Conservation (phyloP, 345 rosid genomes). For the Eutrema japonicum region DNA sequence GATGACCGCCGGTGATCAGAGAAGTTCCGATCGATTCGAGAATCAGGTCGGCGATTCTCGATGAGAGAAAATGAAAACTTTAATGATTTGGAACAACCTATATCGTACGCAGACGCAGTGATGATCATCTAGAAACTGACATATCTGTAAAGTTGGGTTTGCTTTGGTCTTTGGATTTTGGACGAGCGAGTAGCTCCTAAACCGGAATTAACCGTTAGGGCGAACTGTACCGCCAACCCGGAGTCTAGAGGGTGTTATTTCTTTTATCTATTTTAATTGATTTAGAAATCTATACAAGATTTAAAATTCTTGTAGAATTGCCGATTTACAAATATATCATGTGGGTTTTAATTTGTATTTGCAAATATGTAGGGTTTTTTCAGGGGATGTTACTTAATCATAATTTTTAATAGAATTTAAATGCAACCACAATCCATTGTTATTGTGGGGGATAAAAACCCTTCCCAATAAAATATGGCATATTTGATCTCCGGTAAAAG, state of each 20-base stretch:
- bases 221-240: constrained; percentile 36
- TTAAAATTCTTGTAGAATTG: no score
- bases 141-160: constrained; percentile 32
- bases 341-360: no score
- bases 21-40: constrained; percentile 25
- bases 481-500: no score
- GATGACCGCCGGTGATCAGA: constrained; percentile 33
- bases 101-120: constrained; percentile 34
- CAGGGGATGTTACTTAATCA: no score
- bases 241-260: neutral
- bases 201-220: constrained; percentile 34
- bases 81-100: constrained; percentile 11
- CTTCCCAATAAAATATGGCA: no score
- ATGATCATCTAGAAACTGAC: constrained; percentile 37
- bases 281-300: no score
- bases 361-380: no score
- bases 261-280: no score
- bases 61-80: constrained; percentile 21
- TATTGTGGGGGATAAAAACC: no score
- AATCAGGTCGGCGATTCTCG: constrained; percentile 30
- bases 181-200: constrained; percentile 2
- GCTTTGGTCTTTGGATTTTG: constrained; percentile 35
- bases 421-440: no score
- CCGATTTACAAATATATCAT: no score
- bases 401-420: no score